Evolutionary conservation across 139 green algal species (phyloP).

Genomic region (Protoeuglena noctilucae): DNA sequence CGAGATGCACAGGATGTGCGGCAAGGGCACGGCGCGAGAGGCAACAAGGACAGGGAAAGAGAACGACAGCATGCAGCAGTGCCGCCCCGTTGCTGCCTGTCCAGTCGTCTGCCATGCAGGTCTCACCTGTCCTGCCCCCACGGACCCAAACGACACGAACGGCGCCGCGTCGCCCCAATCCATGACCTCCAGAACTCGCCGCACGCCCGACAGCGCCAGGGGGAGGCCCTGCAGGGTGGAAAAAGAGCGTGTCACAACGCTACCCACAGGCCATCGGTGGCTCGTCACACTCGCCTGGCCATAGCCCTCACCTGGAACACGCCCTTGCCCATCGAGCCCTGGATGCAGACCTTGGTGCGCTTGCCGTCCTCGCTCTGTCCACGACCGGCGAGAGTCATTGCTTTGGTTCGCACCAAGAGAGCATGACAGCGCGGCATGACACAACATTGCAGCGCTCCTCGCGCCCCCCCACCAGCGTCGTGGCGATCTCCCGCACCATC

Average conservation of each 20-base stretch:
- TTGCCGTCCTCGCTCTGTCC: constrained; percentile 47
- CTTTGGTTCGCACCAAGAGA: no score
- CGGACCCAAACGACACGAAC: constrained; percentile 39
- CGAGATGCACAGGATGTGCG: no score
- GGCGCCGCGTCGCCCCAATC: constrained; percentile 52
- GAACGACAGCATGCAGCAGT: no score
- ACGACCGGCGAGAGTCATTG: no score
- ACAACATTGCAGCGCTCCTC: no score
- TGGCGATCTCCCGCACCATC: constrained; percentile 49
- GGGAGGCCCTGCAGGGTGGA: constrained; percentile 31
- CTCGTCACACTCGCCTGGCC: constrained; percentile 2
- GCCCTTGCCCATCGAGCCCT: constrained; percentile 52
- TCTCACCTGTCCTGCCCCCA: constrained; percentile 24
- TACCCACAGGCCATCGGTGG: neutral
- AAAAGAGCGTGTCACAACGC: neutral
- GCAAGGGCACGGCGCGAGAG: no score
- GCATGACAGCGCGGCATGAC: no score
- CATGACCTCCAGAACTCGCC: constrained; percentile 41
- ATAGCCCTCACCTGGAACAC: constrained; percentile 40
- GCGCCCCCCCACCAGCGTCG: no score
- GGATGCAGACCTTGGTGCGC: constrained; percentile 51
- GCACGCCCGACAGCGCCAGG: constrained; percentile 31
- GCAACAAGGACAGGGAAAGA: no score
- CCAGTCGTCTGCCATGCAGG: no score
- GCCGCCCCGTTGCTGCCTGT: no score